Base-by-base conservation (phyloP, 1,139 yeast species). In the Sugiyamaella novakii region DNA sequence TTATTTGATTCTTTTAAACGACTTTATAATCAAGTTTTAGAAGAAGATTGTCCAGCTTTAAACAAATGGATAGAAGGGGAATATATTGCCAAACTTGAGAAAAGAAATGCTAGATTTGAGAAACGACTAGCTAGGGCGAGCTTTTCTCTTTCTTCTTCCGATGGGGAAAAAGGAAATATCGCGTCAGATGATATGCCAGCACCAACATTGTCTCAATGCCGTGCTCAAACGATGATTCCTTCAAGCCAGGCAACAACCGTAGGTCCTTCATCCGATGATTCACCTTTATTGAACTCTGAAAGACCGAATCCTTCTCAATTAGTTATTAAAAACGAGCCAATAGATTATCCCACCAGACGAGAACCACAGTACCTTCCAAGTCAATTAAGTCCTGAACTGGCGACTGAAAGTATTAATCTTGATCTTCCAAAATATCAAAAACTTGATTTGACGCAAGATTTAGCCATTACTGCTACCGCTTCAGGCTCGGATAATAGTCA, bases 341-440 rank as follows among this genome's bases (percentile, higher is more conserved):
- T 17, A 5, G 24, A 19, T 17, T 29, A 10, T 29, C 10, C n/a
- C 18, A 6, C 17, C 25, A 38, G 28, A 14, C 18, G 15, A 27
- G 33, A 27, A 5, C 28, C 15, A 18, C 28, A 18, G 3, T 30
- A 29, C n/a, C 29, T 29, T 14, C 21, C 19, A 5, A 42, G 40
- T 34, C 46, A 42, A 11, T 12, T 42, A 5, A 42, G 39, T 14
- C 50, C 50, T n/a, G 50, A 36, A 6, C 22, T 47, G 12, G 28
- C 43, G 12, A 33, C 37, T 24, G 52, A 49, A 28, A 49, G 52
- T 15, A 44, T 49, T 25, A 34, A 44, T 28, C 39, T 49, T 21
- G 52, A 49, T 15, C 46, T 40, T 29, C 36, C 52, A 1, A 25
- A 36, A n/a, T 44, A 39, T 18, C 39, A 43, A 14, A 21, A 31